These are phyloP conservation scores for Euphrasia arctica DNA, from an alignment of 305 asterid species.

Conservation along the genomic window DNA sequence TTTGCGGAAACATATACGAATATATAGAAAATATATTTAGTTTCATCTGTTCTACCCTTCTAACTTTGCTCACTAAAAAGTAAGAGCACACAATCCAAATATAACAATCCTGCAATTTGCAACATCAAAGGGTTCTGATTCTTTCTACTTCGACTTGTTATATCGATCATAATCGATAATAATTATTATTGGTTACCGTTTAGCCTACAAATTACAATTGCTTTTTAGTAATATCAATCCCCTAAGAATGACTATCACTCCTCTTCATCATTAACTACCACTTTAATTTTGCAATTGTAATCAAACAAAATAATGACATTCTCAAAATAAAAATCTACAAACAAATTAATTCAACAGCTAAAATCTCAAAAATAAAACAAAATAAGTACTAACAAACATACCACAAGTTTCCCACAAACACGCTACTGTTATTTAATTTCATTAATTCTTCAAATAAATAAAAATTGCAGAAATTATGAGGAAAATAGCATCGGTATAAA, in stretches of 20 bases:
- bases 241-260: too few relatives aligned
- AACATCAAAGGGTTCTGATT: not conserved
- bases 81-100: constrained; percentile 13
- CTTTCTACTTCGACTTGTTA: not conserved
- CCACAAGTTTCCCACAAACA: constrained; percentile 14
- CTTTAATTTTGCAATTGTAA: too few relatives aligned
- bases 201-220: too few relatives aligned
- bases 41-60: constrained; percentile 6
- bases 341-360: not conserved
- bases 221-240: too few relatives aligned
- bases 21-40: constrained; percentile 16
- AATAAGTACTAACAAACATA: not conserved
- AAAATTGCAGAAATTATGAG: not conserved
- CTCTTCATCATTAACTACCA: too few relatives aligned
- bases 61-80: constrained; percentile 3
- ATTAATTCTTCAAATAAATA: not conserved
- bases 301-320: too few relatives aligned
- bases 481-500: constrained; percentile 1
- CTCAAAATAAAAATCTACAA: too few relatives aligned
- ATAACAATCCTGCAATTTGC: constrained; percentile 16
- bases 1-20: not conserved
- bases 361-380: constrained; percentile 9
- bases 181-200: not conserved
- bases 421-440: constrained; percentile 1
- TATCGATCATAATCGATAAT: not conserved